Evolutionary conservation across 2,329 filamentous ascomycete genomes (phyloP).

Genomic region (Colletotrichum cuscutae): DNA sequence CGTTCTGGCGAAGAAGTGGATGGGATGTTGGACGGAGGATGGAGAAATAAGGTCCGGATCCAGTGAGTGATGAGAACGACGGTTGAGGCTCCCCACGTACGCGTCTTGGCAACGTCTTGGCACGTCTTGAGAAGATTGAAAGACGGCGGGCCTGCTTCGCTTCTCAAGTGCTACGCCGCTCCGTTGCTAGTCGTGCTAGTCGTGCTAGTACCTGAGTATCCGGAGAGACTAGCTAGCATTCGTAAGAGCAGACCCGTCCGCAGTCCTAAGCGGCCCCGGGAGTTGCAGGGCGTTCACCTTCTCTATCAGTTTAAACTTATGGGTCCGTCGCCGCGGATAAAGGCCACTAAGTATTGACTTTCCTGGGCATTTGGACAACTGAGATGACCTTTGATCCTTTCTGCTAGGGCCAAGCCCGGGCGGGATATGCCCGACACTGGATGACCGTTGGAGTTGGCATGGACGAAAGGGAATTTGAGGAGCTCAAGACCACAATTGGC

Average conservation of each 20-base stretch:
- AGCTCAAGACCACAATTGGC: neutral
- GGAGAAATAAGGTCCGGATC: conserved; percentile 30
- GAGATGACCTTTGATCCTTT: neutral
- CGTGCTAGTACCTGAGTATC: too few relatives aligned
- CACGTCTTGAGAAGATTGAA: conserved; percentile 19
- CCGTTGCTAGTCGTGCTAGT: neutral
- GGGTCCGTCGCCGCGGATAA: conserved; percentile 7
- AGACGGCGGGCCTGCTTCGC: neutral
- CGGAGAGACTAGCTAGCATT: too few relatives aligned
- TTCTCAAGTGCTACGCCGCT: neutral
- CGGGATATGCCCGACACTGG: neutral
- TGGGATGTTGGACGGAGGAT: conserved; percentile 4
- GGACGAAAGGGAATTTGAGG: neutral
- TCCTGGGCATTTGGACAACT: neutral
- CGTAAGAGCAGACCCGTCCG: neutral
- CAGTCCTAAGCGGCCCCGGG: neutral
- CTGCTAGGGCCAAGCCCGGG: neutral
- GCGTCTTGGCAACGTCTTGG: conserved; percentile 28
- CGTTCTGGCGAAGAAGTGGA: neutral
- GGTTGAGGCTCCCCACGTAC: conserved; percentile 28
- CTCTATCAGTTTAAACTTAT: conserved; percentile 22
- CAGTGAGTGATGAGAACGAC: conserved; percentile 8
- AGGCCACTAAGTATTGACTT: neutral
- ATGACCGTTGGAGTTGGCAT: neutral
- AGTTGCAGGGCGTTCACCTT: neutral